A percentile compares a stretch with the other conserved stretches of the same genome.
Conservation (phyloP, 208 protist species). For the Herpetomonas muscarum region DNA sequence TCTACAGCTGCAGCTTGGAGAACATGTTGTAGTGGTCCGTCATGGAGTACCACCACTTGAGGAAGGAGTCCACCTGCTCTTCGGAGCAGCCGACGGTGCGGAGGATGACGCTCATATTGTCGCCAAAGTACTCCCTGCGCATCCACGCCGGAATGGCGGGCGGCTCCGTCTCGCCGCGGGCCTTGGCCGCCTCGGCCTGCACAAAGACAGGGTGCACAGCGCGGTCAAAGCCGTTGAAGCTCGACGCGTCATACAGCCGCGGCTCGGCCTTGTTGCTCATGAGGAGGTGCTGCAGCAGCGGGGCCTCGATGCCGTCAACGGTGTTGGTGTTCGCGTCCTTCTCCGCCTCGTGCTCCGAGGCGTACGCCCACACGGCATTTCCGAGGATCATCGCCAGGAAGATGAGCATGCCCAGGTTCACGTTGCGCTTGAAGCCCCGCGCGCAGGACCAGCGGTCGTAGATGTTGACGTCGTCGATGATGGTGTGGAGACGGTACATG, state of each 20-base stretch:
- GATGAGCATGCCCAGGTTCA: conserved; percentile 57
- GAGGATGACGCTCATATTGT: conserved; percentile 63
- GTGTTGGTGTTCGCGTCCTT: conserved; percentile 41
- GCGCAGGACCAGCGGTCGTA: conserved; percentile 79
- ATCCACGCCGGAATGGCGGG: conserved; percentile 77
- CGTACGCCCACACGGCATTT: conserved; percentile 71
- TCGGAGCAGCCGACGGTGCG: conserved; percentile 41
- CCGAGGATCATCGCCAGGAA: conserved; percentile 68
- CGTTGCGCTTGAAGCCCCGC: conserved; percentile 64
- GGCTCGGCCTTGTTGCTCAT: conserved; percentile 33
- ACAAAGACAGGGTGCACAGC: conserved; percentile 74
- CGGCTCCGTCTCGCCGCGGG: conserved; percentile 26
- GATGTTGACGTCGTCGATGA: conserved; percentile 87
- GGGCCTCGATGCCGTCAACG: conserved; percentile 15
- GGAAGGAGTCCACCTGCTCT: conserved; percentile 31
- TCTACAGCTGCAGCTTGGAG: conserved; percentile 41
- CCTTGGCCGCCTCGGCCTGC: conserved; percentile 41
- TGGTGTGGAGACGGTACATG: conserved; percentile 57
- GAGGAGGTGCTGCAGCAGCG: conserved; percentile 51
- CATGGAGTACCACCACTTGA: conserved; percentile 53
- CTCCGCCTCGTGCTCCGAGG: conserved; percentile 66
- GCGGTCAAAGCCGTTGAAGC: conserved; percentile 74
- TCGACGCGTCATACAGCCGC: conserved; percentile 30
- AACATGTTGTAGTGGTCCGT: conserved; percentile 89
- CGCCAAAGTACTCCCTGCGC: conserved; percentile 79